A percentile compares a stretch with the other conserved stretches of the same genome.
Evolutionary conservation across 2,329 filamentous ascomycete species (phyloP).

Genomic region (Fusarium musae): DNA sequence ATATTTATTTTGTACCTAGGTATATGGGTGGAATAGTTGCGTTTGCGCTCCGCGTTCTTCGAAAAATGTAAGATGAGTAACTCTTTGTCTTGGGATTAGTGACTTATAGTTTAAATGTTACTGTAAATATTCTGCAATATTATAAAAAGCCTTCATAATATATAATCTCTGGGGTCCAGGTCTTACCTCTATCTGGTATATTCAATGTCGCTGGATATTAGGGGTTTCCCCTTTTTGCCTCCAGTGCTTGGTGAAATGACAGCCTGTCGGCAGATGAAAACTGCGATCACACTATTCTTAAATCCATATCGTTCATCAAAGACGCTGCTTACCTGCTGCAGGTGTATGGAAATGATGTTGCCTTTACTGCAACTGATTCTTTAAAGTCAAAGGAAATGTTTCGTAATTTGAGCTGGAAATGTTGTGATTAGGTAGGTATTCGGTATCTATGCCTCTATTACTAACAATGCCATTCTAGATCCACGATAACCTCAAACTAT

Average conservation of each 20-base stretch:
- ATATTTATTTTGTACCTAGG: neutral
- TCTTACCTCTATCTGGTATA: neutral
- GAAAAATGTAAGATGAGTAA: neutral
- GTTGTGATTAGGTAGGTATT: neutral
- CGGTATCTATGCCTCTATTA: neutral
- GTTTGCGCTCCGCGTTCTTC: neutral
- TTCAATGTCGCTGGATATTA: neutral
- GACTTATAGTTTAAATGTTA: neutral
- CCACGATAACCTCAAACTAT: neutral
- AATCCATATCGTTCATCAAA: neutral
- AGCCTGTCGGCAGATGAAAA: neutral
- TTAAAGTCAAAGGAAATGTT: neutral
- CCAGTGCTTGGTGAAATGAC: neutral
- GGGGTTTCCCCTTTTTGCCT: neutral
- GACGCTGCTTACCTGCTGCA: neutral
- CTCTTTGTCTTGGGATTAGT: neutral
- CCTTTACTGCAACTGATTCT: neutral
- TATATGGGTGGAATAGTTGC: neutral
- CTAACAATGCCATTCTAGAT: neutral
- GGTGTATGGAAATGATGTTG: neutral
- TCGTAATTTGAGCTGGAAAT: neutral
- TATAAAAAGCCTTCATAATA: too few species aligned
- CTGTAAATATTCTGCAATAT: neutral
- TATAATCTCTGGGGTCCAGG: neutral
- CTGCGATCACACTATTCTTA: neutral